Percentiles rank a stretch among this genome's conserved stretches.
Conservation (phyloP, 2,329 filamentous ascomycete genomes). For the Biscogniauxia mediterranea region DNA sequence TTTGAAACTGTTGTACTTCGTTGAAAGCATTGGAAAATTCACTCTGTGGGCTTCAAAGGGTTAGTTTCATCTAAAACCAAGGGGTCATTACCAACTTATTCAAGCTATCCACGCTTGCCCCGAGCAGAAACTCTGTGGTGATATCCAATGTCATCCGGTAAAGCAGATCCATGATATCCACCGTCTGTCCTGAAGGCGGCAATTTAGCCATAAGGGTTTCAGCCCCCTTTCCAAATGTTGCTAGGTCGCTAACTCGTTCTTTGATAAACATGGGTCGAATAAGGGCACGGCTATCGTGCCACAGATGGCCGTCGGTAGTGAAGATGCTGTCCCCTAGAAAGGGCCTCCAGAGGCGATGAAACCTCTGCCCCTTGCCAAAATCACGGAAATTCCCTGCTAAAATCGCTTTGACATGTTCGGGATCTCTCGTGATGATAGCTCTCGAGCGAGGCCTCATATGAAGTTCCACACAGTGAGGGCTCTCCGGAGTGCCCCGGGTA, state of each 20-base stretch:
- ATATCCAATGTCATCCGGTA: slow-evolving; percentile 66
- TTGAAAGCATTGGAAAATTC: slow-evolving; percentile 69
- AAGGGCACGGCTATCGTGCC: slow-evolving; percentile 52
- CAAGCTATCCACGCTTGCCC: slow-evolving; percentile 51
- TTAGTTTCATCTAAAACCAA: slow-evolving; percentile 13
- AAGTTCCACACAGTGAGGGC: slow-evolving; percentile 39
- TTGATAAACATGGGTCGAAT: slow-evolving; percentile 54
- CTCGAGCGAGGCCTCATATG: slow-evolving; percentile 32
- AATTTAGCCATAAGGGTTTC: slow-evolving; percentile 57
- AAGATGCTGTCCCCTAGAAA: slow-evolving; percentile 58
- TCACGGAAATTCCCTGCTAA: slow-evolving; percentile 56
- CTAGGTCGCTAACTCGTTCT: slow-evolving; percentile 47
- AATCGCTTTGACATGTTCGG: slow-evolving; percentile 56
- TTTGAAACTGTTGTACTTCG: slow-evolving; percentile 67
- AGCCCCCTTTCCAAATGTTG: slow-evolving; percentile 60
- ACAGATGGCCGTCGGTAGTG: slow-evolving; percentile 49
- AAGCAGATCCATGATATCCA: slow-evolving; percentile 62
- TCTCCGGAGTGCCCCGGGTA: slow-evolving; percentile 27
- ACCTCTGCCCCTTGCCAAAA: slow-evolving; percentile 46
- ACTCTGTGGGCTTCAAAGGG: slow-evolving; percentile 43
- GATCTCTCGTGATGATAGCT: slow-evolving; percentile 50
- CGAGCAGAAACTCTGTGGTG: slow-evolving; percentile 67
- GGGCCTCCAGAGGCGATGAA: slow-evolving; percentile 42
- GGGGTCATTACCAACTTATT: slow-evolving; percentile 33
- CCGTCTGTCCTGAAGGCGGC: slow-evolving; percentile 49